Evolutionary conservation across 352 stramenopile genomes (phyloP).

Genomic region (Pythium vanterpoolii): DNA sequence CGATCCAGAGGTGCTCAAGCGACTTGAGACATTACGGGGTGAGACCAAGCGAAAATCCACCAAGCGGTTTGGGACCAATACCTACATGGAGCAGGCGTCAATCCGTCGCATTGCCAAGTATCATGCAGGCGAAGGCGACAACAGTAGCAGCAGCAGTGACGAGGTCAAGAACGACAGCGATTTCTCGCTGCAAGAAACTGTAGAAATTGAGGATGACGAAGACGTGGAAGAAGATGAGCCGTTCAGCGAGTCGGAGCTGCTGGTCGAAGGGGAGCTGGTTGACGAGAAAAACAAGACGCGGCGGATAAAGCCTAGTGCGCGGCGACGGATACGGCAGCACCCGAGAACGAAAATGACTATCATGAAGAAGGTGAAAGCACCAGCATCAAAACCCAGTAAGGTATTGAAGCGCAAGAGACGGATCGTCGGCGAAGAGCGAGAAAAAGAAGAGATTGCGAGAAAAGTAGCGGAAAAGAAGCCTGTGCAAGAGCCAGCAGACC

Average conservation of each 20-base stretch:
- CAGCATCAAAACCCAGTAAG: conserved; percentile 1
- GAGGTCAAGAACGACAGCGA: conserved; percentile 19
- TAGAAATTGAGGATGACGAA: conserved; percentile 4
- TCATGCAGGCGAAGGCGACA: conserved; percentile 37
- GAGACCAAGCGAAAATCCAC: conserved; percentile 33
- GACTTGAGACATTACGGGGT: conserved; percentile 44
- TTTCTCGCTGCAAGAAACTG: conserved; percentile 9
- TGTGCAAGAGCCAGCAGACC: neutral
- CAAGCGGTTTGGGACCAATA: conserved; percentile 31
- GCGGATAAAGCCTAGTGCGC: neutral
- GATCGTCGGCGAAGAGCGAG: neutral
- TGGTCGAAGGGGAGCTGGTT: conserved; percentile 3
- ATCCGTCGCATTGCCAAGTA: conserved; percentile 34
- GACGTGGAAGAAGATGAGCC: conserved; percentile 15
- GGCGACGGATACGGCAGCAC: conserved; percentile 7
- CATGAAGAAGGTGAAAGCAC: neutral
- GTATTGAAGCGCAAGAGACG: neutral
- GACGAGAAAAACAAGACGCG: conserved; percentile 1
- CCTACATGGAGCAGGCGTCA: conserved; percentile 37
- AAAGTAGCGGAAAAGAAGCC: neutral
- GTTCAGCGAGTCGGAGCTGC: conserved; percentile 17
- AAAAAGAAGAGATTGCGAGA: neutral
- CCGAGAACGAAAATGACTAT: conserved; percentile 1
- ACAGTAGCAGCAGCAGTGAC: conserved; percentile 26
- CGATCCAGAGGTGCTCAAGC: conserved; percentile 50